Base-by-base conservation (phyloP, 176 grass and related monocot genomes). In the Areca catechu region DNA sequence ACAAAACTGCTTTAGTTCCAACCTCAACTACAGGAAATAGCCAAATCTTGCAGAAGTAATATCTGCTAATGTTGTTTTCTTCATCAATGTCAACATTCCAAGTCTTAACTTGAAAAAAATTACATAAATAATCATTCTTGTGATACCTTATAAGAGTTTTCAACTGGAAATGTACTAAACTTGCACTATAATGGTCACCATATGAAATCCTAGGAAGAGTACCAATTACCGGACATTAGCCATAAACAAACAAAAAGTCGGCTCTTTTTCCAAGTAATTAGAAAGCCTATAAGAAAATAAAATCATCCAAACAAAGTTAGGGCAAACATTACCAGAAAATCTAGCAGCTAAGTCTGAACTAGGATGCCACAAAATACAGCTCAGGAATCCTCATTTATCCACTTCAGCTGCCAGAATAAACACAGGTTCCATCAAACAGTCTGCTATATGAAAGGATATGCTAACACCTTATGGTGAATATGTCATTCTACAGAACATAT, bases 321-420 rank as follows among this genome's bases (percentile, higher is more conserved):
- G 74, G 69, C 70, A 86, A 74, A 63, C 74, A 78, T 86, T 82
- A 86, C 83, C 78, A 62, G 71, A 43, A 75, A 74, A 78, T 70
- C 74, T 74, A 70, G 70, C 64, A 77, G 77, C 83, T 86, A 86
- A 77, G 68, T 70, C 53, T 70, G 73, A 76, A 77, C 22, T 47
- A 62, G 78, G 66, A 62, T 86, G 78, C 78, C 77, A 78, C 78
- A 82, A 86, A 20, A 57, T 74, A 78, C 61, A 78, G 78, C 75
- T 82, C 74, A 74, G 56, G 78, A 63, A 82, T 82, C 78, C 66
- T 78, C 80, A 77, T 61, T 73, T 67, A 68, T 27, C 76, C 61
- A 78, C 65, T 66, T 74, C 61, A 86, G 74, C 83, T 82, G 83
- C 83, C 83, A 86, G n/a, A 66, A 14, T 74, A 86, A 80, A 82